Evolutionary conservation across 768 basidiomycete species (phyloP), one percentile per base, ranked within the genome.

Genomic region (Rhodosporidiobolus odoratus): DNA sequence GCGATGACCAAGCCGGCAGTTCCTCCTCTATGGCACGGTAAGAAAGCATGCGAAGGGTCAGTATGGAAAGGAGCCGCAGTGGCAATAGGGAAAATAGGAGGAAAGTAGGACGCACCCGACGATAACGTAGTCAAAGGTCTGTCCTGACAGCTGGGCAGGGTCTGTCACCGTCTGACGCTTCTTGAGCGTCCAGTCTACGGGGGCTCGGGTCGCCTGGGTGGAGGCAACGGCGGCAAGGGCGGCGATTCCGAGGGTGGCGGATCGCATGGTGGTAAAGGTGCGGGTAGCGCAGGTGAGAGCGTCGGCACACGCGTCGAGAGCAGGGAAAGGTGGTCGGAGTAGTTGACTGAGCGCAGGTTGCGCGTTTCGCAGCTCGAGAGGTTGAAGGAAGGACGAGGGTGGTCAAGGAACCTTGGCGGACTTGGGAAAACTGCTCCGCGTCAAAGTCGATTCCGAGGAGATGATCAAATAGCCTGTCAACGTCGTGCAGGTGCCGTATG

Each of bases 1-100:
- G 80, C 80, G 32, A 80, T 65, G 15, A 77, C 78, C 41, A 80
- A 74, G 17, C 79, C 80, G 16, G 80, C 77, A 2, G 77, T 78
- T 16, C 75, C 76, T 21, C 75, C 76, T 41, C 68, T 64, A n/a
- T n/a, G 23, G 62, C 25, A 37, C 13, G 30, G 38, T 43, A 40
- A 37, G 16, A 12, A 23, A 35, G 58, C 25, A 13, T 4, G 34
- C 56, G 35, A 40, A 58, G 8, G 19, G 37, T 34, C 8, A 30
- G 34, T n/a, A n/a, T n/a, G 37, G 16, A 50, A 58, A 38, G 6
- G 27, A 17, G 27, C 17, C 50, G 41, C 1, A 40, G 16, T 25
- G 21, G 37, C 30, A 15, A 48, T 25, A n/a, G 35, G 32, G 7
- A 41, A 8, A n/a, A n/a, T n/a, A n/a, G 45, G 32, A 47, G 68